phyloP scores from a whole-genome alignment of 345 rosid genomes.

The Populus tremula region DNA sequence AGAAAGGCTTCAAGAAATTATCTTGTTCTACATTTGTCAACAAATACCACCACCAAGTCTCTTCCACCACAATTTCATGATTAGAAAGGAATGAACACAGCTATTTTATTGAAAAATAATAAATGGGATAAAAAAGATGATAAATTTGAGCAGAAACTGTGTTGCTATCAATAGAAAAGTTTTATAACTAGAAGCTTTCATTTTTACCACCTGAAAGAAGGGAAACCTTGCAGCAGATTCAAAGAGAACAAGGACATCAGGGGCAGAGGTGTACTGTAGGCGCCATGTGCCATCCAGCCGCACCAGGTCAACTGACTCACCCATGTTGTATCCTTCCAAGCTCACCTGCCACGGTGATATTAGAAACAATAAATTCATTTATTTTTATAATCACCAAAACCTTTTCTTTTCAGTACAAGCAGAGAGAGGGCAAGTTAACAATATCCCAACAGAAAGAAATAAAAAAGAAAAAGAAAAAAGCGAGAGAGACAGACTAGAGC shows the following conservation, averaged over 20 bases:
- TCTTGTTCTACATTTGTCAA: not conserved
- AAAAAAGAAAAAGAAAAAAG: not conserved
- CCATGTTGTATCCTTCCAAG: constrained; percentile 63
- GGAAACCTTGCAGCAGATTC: constrained; percentile 88
- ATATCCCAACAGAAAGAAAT: no score
- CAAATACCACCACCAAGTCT: not conserved
- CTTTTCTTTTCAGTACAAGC: not conserved
- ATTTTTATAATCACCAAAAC: no score
- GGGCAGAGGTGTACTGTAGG: constrained; percentile 86
- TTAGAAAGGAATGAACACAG: not conserved
- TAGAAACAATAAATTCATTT: not conserved
- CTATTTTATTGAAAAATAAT: not conserved
- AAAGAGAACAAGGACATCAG: constrained; percentile 76
- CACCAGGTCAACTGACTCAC: constrained; percentile 60
- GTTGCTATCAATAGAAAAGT: not conserved
- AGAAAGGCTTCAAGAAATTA: not conserved
- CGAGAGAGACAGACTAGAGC: constrained; percentile 52
- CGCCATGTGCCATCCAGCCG: constrained; percentile 95
- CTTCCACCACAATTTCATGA: not conserved
- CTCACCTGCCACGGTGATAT: constrained; percentile 46
- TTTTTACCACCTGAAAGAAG: constrained; percentile 58
- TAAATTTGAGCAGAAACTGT: not conserved
- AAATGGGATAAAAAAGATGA: not conserved
- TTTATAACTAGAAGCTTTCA: not conserved
- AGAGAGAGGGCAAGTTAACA: not conserved